Evolutionary conservation across 805 yeast species (phyloP).

Genomic region (Monosporozyma solicola): DNA sequence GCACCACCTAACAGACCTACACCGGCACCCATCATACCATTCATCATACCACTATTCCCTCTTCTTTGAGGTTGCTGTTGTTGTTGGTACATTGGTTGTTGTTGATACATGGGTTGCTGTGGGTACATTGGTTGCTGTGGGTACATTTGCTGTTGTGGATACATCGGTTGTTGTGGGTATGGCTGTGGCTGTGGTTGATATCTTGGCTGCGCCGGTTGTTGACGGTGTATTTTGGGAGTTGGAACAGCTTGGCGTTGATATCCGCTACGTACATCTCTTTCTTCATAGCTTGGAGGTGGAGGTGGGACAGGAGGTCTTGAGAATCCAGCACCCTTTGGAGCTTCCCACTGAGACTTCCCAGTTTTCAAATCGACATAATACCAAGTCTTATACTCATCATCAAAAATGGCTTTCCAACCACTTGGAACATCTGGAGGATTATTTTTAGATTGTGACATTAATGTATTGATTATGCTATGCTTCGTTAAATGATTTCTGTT

Average conservation of each 20-base stretch:
- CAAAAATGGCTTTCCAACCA: conserved; percentile 71
- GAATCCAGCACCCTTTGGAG: conserved; percentile 53
- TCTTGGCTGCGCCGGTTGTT: conserved; percentile 9
- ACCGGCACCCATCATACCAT: conserved; percentile 42
- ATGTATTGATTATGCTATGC: neutral
- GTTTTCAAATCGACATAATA: conserved; percentile 70
- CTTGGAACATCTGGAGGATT: conserved; percentile 47
- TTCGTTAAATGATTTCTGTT: neutral
- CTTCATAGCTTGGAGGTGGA: neutral
- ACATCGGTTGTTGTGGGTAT: conserved; percentile 15
- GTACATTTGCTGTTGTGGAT: conserved; percentile 19
- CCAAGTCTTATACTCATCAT: conserved; percentile 61
- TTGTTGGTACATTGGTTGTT: conserved; percentile 16
- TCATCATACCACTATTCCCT: conserved; percentile 29
- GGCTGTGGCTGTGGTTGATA: conserved; percentile 16
- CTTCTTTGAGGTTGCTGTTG: conserved; percentile 22
- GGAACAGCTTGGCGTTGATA: conserved; percentile 1
- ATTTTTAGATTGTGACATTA: conserved; percentile 22
- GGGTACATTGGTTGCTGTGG: conserved; percentile 18
- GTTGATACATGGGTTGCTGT: conserved; percentile 16
- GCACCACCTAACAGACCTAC: conserved; percentile 58
- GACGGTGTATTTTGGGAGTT: conserved; percentile 3
- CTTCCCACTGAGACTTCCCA: conserved; percentile 85
- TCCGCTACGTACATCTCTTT: neutral
- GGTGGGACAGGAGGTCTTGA: conserved; percentile 9